Percentiles rank a stretch among this genome's conserved stretches.
Evolutionary conservation across 2,329 filamentous ascomycete genomes (phyloP).

Genomic region (Arthrinium puccinioides): DNA sequence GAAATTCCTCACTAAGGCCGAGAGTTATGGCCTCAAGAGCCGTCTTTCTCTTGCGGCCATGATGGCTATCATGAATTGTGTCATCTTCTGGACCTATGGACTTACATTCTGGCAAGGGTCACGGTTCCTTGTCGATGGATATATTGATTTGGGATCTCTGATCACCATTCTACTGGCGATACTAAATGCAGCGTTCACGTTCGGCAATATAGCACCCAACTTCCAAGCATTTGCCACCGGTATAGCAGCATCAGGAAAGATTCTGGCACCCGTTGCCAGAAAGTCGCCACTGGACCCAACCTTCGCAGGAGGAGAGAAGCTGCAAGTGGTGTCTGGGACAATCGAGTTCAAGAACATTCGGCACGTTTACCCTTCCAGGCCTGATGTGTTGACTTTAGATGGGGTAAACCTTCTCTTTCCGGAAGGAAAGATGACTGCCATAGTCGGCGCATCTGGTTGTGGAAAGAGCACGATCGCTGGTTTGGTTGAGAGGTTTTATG

Average conservation of each 20-base stretch:
- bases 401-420: background rate
- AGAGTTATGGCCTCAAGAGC: conserved; percentile 67
- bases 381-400: background rate
- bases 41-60: conserved; percentile 69
- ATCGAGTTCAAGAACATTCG: conserved; percentile 32
- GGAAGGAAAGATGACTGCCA: conserved; percentile 36
- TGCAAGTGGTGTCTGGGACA: conserved; percentile 17
- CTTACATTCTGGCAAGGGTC: conserved; percentile 1
- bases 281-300: conserved; percentile 27
- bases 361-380: too few relatives aligned
- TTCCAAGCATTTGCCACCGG: conserved; percentile 30
- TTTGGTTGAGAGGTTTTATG: conserved; percentile 88
- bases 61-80: conserved; percentile 70
- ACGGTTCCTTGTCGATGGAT: background rate
- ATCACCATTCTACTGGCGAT: conserved; percentile 36
- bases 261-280: conserved; percentile 30
- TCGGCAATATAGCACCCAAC: conserved; percentile 8
- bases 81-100: background rate
- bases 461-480: conserved; percentile 94
- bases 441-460: conserved; percentile 89
- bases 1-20: conserved; percentile 61
- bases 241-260: conserved; percentile 25
- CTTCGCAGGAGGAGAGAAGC: conserved; percentile 21
- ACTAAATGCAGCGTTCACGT: background rate
- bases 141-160: conserved; percentile 52